Evolutionary conservation across 1,139 yeast species (phyloP).

Genomic region (Nakaseomyces uthaithaninus): DNA sequence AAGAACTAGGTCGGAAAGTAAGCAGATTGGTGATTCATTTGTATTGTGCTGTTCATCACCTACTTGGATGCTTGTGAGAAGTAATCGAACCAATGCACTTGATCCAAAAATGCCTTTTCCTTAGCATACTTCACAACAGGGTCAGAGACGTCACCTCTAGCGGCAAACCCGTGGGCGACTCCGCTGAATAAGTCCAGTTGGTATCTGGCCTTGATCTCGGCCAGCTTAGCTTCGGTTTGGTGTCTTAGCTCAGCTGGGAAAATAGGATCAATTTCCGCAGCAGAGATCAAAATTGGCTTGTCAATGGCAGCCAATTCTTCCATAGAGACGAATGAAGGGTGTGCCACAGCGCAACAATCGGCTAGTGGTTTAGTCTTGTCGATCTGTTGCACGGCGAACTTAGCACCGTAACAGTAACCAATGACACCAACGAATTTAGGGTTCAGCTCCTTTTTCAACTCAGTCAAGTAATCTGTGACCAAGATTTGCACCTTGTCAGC

Average conservation of each 20-base stretch:
- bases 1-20: no score
- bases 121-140: constrained; percentile 57
- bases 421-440: constrained; percentile 52
- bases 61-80: no score
- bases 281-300: constrained; percentile 59
- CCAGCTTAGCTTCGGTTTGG: constrained; percentile 50
- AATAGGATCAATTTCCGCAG: constrained; percentile 59
- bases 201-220: constrained; percentile 44
- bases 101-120: constrained; percentile 59
- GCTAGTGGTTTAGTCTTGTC: constrained; percentile 38
- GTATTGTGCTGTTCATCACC: no score
- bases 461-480: constrained; percentile 39
- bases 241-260: constrained; percentile 59
- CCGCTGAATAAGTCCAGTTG: constrained; percentile 55
- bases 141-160: constrained; percentile 57
- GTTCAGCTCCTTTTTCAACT: constrained; percentile 37
- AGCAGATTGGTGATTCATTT: no score
- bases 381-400: constrained; percentile 51
- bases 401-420: constrained; percentile 87
- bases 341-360: constrained; percentile 65
- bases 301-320: constrained; percentile 53
- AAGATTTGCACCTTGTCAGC: constrained; percentile 39
- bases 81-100: constrained; percentile 42
- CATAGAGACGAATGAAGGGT: constrained; percentile 62
- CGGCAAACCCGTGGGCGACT: constrained; percentile 66